These are phyloP conservation scores for Speleostelium caveatum DNA, from an alignment of 78 protist species.

Conservation along the genomic window DNA sequence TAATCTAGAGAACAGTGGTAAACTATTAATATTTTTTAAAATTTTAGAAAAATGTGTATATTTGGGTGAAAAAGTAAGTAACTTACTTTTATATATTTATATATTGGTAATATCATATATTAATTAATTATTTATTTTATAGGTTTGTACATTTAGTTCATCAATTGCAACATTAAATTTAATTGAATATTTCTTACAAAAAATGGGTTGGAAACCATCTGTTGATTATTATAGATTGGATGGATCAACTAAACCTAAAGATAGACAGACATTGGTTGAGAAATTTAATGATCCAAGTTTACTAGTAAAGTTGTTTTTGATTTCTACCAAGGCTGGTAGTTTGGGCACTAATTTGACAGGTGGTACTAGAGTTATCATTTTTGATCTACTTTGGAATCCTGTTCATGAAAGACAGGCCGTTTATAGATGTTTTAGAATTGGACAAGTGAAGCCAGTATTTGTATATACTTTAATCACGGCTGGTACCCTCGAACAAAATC, in stretches of 20 bases:
- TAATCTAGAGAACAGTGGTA: conserved; percentile 19
- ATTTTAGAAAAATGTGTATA: conserved; percentile 6
- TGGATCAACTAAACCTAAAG: conserved; percentile 38
- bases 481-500: conserved; percentile 95
- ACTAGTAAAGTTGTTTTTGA: conserved; percentile 24
- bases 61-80: neutral
- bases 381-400: conserved; percentile 94
- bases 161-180: conserved; percentile 49
- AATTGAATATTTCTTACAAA: conserved; percentile 56
- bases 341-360: conserved; percentile 97
- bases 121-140: neutral
- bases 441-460: conserved; percentile 91
- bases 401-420: conserved; percentile 92
- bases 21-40: conserved; percentile 11
- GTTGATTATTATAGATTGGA: conserved; percentile 60
- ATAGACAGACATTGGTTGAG: conserved; percentile 18
- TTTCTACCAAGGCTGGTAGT: conserved; percentile 88
- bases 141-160: neutral
- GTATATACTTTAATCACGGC: conserved; percentile 86
- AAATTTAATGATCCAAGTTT: conserved; percentile 17
- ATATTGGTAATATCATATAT: neutral
- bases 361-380: conserved; percentile 94
- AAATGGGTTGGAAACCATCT: conserved; percentile 14
- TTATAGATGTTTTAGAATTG: conserved; percentile 96
- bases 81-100: neutral